phyloP scores from a whole-genome alignment of 2,329 filamentous ascomycete species.

The Waltergamsia citrina region DNA sequence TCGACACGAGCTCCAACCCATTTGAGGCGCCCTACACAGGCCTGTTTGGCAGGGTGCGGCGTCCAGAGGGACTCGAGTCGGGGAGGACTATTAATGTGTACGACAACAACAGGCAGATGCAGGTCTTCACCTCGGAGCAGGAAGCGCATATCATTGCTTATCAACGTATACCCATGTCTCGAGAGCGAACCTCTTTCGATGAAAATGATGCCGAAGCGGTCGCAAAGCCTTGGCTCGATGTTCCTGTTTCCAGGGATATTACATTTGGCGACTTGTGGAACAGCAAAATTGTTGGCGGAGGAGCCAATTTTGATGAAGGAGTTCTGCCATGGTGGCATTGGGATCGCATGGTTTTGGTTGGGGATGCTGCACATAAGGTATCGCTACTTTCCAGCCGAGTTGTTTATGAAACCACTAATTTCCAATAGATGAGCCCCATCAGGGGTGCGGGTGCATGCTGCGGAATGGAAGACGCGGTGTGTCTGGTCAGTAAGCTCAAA shows the following conservation, averaged over 20 bases:
- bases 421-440: not conserved
- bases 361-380: constrained; percentile 2
- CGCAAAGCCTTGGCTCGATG: not conserved
- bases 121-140: not conserved
- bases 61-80: not conserved
- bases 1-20: not conserved
- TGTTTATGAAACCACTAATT: not conserved
- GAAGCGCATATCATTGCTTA: constrained; percentile 1
- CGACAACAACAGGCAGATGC: not conserved
- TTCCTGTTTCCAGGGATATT: not conserved
- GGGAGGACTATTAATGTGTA: not conserved
- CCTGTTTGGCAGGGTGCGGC: not conserved
- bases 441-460: constrained; percentile 1
- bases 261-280: not conserved
- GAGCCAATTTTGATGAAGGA: not conserved
- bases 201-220: not conserved
- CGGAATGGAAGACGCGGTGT: not conserved
- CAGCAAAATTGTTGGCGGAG: not conserved
- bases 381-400: not conserved
- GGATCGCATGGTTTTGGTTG: not conserved
- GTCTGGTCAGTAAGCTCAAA: not conserved
- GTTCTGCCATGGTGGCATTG: not conserved
- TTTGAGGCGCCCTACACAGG: not conserved
- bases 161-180: not conserved
- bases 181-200: not conserved